phyloP scores from a whole-genome alignment of 805 yeast species.

The Wickerhamiella cacticola region DNA sequence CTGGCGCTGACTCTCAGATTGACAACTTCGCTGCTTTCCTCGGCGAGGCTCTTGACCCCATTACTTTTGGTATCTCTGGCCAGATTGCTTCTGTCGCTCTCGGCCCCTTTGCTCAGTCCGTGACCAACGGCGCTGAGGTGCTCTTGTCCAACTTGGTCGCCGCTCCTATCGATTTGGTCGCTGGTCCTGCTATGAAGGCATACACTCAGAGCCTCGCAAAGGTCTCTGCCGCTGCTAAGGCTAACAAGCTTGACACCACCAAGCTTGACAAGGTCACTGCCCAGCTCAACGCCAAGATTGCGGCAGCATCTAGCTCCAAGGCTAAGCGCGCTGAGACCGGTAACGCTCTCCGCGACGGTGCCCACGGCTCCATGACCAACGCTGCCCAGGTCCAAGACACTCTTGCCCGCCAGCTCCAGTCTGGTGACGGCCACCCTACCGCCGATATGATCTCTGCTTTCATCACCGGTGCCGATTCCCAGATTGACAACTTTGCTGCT shows the following conservation, averaged over 20 bases:
- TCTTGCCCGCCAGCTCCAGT: constrained; percentile 16
- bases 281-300: constrained; percentile 14
- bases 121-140: constrained; percentile 28
- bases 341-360: constrained; percentile 15
- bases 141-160: constrained; percentile 23
- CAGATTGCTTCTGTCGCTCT: constrained; percentile 22
- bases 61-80: constrained; percentile 23
- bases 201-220: constrained; percentile 19
- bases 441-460: constrained; percentile 19
- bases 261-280: constrained; percentile 7
- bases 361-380: constrained; percentile 20
- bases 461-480: constrained; percentile 29
- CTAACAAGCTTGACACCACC: constrained; percentile 16
- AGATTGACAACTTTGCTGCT: constrained; percentile 26
- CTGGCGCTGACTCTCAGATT: constrained; percentile 29
- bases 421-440: constrained; percentile 20
- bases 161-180: constrained; percentile 19
- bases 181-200: constrained; percentile 23
- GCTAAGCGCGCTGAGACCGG: constrained; percentile 16
- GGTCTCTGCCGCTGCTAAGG: constrained; percentile 19
- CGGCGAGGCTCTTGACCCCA: constrained; percentile 17
- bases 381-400: constrained; percentile 20
- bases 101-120: constrained; percentile 25
- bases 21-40: constrained; percentile 25
- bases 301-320: constrained; percentile 16